Evolutionary conservation across 257 asterid genomes (phyloP), one percentile per base, ranked within the genome.

Genomic region (Lycium ferocissimum): DNA sequence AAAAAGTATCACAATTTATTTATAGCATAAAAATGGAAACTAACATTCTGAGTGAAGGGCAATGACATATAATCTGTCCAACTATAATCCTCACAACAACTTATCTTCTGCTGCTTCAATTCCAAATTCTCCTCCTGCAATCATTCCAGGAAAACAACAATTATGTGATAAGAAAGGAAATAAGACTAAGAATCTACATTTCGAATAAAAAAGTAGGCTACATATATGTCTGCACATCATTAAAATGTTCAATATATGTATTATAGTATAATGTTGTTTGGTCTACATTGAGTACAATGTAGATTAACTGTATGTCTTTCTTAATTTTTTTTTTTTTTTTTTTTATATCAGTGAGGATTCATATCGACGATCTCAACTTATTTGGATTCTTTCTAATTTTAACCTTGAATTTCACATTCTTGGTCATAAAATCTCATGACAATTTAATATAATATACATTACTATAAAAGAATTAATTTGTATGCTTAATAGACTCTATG

Each of bases 91-190:
- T 94, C 94, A 22, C 89, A 43, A 7, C 90, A 86, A 14, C 79
- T 49, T n/a, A 80, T 87, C 89, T 94, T 97, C 65, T 85, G 86
- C 88, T 56, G 91, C 92, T 43, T 92, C 40, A 97, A 91, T 82
- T 94, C 95, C 97, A 90, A 87, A 91, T 97, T 97, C 91, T 97
- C 99, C 85, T 95, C 98, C 99, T 97, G 90, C 80, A 2, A 81
- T 17, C 10, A 15, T 67, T 67, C 75, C 22, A 71, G 56, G 17
- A 22, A 62, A 18, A 81, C 66, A 82, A 40, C 66, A 15, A 79
- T 33, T 79, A 22, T 79, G 0, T 78, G 59, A 35, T 13, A 10
- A 33, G 18, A 70, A 37, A 11, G 38, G 7, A 71, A 35, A 12
- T 71, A 38, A 15, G 51, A 37, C 9, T 58, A 40, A 71, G 22